Evolutionary conservation across 1,284 basidiomycete genomes (phyloP).

Genomic region (Abortiporus biennis): DNA sequence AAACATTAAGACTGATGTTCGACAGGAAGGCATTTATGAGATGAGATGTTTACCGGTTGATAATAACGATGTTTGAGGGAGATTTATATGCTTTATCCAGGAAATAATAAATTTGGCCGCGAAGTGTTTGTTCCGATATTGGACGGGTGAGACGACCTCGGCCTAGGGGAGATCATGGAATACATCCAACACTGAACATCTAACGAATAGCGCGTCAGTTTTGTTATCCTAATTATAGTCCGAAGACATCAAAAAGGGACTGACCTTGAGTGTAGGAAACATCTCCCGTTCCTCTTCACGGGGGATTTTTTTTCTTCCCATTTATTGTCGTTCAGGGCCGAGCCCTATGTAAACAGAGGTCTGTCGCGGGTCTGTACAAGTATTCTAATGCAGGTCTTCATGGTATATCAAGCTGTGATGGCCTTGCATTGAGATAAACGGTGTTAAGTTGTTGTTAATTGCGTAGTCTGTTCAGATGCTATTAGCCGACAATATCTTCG

Average conservation of each 20-base stretch:
- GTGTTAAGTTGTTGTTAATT: conserved; percentile 47
- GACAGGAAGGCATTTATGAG: too few species aligned
- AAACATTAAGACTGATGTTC: too few species aligned
- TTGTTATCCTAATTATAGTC: too few species aligned
- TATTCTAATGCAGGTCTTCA: too few species aligned
- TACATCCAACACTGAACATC: conserved; percentile 28
- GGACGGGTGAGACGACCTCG: conserved; percentile 27
- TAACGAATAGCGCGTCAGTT: conserved; percentile 9
- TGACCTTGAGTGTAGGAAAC: conserved; percentile 52
- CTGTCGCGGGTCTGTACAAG: too few species aligned
- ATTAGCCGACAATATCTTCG: background rate
- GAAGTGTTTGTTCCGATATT: conserved; percentile 13
- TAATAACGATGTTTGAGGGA: too few species aligned
- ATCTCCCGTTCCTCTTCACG: conserved; percentile 69
- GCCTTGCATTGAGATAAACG: conserved; percentile 71
- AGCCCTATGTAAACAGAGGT: too few species aligned
- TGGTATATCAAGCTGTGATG: conserved; percentile 49
- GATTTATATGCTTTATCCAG: too few species aligned
- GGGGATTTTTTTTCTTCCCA: too few species aligned
- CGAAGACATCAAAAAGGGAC: background rate
- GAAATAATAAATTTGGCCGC: conserved; percentile 18
- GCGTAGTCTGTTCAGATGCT: conserved; percentile 19
- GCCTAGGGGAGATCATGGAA: conserved; percentile 34
- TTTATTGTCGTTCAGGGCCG: too few species aligned
- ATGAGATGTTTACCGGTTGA: too few species aligned